Percentiles rank a stretch among this genome's conserved stretches.
These are phyloP conservation scores for Cornus suecica DNA, from an alignment of 148 eudicot species.

Conservation along the genomic window DNA sequence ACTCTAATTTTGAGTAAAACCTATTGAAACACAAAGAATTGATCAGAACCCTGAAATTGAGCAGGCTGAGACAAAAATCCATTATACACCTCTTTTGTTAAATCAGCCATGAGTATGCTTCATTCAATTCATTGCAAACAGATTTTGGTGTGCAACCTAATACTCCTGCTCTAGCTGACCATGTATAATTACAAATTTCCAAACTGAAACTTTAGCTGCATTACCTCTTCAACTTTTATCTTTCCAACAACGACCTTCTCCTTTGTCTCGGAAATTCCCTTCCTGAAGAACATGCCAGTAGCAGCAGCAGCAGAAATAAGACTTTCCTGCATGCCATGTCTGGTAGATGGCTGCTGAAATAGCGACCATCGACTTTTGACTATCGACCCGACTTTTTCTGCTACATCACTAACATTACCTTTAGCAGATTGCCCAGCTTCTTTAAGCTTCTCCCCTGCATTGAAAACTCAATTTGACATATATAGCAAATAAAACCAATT, in stretches of 20 bases:
- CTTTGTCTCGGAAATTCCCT: slow-evolving; percentile 83
- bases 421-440: slow-evolving; percentile 93
- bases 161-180: not conserved
- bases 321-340: slow-evolving; percentile 90
- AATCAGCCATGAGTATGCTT: not conserved
- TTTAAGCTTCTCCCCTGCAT: slow-evolving; percentile 81
- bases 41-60: not conserved
- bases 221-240: slow-evolving; percentile 94
- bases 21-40: not conserved
- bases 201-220: not conserved
- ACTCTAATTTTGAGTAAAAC: not conserved
- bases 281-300: slow-evolving; percentile 74
- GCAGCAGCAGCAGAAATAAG: slow-evolving; percentile 90
- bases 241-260: slow-evolving; percentile 88
- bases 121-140: not conserved
- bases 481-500: not conserved
- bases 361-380: slow-evolving; percentile 92
- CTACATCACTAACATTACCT: slow-evolving; percentile 74
- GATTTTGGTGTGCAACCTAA: not conserved
- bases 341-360: slow-evolving; percentile 86
- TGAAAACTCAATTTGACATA: not conserved
- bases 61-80: not conserved
- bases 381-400: slow-evolving; percentile 75
- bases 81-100: not conserved
- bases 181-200: not conserved